Evolutionary conservation across 495 filamentous ascomycete genomes (phyloP), one percentile per base, ranked within the genome.

Genomic region (Daldinia bambusicola): DNA sequence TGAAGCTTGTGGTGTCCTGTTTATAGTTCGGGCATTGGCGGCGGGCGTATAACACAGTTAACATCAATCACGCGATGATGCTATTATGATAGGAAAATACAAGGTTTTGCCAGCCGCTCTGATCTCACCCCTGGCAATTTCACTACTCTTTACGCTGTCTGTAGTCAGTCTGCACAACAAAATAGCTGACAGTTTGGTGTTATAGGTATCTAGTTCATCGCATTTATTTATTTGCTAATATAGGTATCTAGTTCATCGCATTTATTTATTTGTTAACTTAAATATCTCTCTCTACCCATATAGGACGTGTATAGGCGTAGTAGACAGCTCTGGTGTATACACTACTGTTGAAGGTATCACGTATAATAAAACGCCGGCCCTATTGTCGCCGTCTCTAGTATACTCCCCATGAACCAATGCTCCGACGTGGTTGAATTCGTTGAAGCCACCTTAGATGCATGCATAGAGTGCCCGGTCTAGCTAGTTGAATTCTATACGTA

Each of bases 321-420:
- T 16, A 57, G 55, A 36, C 53, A 63, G 31, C 30, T 52, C 59
- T 67, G 48, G 63, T 63, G 34, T 63, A 66, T 70, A 73, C 66
- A 74, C 63, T 66, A 62, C 72, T 61, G 75, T 75, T 77, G 72
- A 77, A 77, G 73, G 68, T 74, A 75, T 75, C 67, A 63, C 69
- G 52, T 71, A 61, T 72, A 63, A 60, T 41, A 56, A 65, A 45
- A 45, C 30, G 48, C 48, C 52, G 57, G 37, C 41, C 32, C 56
- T 66, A 52, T 41, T 20, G 55, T 41, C 55, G 34, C 55, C 55
- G 34, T 60, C 6, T 60, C 56, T 31, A 41, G 53, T 55, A 43
- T 43, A 32, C 57, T 59, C 55, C 50, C 40, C 62, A 43, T 48
- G 31, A 6, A 32, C 69, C 41, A 14, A 72, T 70, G 66, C 71